Conservation (phyloP, 257 asterid genomes). For the Nyctanthes arbortristis region DNA sequence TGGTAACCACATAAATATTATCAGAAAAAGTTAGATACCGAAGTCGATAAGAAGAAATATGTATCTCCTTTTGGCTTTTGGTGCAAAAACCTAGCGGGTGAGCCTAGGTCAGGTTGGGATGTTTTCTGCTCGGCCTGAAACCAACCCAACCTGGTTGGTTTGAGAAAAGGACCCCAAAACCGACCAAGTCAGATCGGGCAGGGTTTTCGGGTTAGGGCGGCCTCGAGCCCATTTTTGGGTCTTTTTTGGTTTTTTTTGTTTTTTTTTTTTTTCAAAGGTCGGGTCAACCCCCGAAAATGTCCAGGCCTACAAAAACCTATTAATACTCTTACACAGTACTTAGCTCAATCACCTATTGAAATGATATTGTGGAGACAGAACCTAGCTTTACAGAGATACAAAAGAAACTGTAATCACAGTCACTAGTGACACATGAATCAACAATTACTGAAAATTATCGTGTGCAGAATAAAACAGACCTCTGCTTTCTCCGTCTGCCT, state of each 20-base stretch:
- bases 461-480: constrained; percentile 34
- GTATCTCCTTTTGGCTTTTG: neutral
- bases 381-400: neutral
- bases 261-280: too few relatives aligned
- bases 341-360: neutral
- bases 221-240: too few relatives aligned
- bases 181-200: too few relatives aligned
- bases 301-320: neutral
- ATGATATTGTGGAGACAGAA: neutral
- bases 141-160: too few relatives aligned
- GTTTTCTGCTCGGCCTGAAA: too few relatives aligned
- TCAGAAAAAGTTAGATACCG: neutral
- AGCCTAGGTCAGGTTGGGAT: too few relatives aligned
- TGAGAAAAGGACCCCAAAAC: too few relatives aligned
- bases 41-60: neutral
- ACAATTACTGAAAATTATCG: constrained; percentile 13
- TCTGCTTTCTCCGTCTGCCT: constrained; percentile 65
- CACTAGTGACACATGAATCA: neutral
- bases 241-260: too few relatives aligned
- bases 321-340: neutral
- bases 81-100: too few relatives aligned
- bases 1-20: neutral
- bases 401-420: neutral
- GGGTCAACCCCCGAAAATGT: too few relatives aligned
- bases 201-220: too few relatives aligned